Conservation (phyloP, 1,139 yeast species). For the Nakaseomyces sp. region DNA sequence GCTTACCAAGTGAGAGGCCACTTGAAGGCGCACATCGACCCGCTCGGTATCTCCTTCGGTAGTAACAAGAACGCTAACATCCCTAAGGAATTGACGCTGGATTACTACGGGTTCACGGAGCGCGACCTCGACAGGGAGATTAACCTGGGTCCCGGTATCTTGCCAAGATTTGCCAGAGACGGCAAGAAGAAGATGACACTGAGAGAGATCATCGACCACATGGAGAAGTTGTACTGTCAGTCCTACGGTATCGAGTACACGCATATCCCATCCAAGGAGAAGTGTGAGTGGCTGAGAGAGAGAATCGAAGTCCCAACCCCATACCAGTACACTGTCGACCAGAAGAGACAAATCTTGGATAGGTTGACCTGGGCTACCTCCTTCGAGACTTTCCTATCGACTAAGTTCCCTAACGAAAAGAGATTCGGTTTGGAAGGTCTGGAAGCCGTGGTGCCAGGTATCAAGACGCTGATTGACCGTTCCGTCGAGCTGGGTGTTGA, state of each 20-base stretch:
- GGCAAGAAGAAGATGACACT: constrained; percentile 62
- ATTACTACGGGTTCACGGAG: constrained; percentile 83
- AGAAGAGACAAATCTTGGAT: constrained; percentile 93
- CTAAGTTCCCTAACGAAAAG: constrained; percentile 97
- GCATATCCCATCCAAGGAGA: constrained; percentile 90
- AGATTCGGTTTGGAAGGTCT: constrained; percentile 99
- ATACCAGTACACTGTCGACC: constrained; percentile 72
- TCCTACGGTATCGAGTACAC: constrained; percentile 91
- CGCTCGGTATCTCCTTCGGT: constrained; percentile 82
- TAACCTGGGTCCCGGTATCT: constrained; percentile 93
- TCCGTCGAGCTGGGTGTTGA: constrained; percentile 90
- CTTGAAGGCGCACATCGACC: constrained; percentile 90
- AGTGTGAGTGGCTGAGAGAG: constrained; percentile 98
- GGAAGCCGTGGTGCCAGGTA: constrained; percentile 92
- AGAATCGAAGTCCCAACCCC: constrained; percentile 90
- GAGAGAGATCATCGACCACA: constrained; percentile 64
- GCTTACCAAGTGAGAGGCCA: constrained; percentile 99
- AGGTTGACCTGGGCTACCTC: constrained; percentile 95
- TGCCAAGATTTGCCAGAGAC: constrained; percentile 75
- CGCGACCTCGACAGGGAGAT: constrained; percentile 76
- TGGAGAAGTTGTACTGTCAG: constrained; percentile 82
- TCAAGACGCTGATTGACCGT: constrained; percentile 89
- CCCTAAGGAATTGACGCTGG: constrained; percentile 85
- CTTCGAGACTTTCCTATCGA: constrained; percentile 83
- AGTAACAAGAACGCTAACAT: constrained; percentile 42